A percentile compares a stretch with the other conserved stretches of the same genome.
Conservation (phyloP, 768 basidiomycete species). For the Hypholoma fasciculare region DNA sequence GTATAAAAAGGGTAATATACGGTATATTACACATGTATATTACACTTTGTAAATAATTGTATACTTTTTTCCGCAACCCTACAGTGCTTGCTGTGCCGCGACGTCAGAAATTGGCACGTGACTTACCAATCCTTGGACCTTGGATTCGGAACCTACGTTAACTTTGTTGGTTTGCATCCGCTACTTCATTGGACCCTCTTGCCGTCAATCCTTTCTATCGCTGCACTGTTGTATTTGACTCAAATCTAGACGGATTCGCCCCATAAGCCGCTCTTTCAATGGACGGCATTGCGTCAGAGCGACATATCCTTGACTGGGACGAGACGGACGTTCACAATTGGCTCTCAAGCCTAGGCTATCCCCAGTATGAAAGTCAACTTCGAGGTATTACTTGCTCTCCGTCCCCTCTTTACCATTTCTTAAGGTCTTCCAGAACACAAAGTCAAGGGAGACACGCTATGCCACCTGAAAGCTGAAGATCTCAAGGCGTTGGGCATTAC, state of each 20-base stretch:
- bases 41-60: no score
- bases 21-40: no score
- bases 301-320: constrained; percentile 64
- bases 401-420: constrained; percentile 1
- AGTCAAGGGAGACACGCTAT: constrained; percentile 89
- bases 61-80: no score
- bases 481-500: constrained; percentile 85
- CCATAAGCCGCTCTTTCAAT: constrained; percentile 22
- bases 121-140: not conserved
- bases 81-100: not conserved
- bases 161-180: not conserved
- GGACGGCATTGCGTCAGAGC: constrained; percentile 34
- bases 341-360: constrained; percentile 74
- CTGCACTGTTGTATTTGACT: not conserved
- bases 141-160: not conserved
- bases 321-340: constrained; percentile 80
- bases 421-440: constrained; percentile 60
- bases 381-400: constrained; percentile 52
- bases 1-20: no score
- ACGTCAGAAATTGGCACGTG: not conserved
- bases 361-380: constrained; percentile 83
- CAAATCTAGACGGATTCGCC: not conserved
- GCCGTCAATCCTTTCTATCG: not conserved
- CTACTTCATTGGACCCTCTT: not conserved
- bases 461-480: constrained; percentile 78